A percentile compares a stretch with the other conserved stretches of the same genome.
Conservation (phyloP, 2,329 filamentous ascomycete genomes). For the Beauveria rudraprayagi region DNA sequence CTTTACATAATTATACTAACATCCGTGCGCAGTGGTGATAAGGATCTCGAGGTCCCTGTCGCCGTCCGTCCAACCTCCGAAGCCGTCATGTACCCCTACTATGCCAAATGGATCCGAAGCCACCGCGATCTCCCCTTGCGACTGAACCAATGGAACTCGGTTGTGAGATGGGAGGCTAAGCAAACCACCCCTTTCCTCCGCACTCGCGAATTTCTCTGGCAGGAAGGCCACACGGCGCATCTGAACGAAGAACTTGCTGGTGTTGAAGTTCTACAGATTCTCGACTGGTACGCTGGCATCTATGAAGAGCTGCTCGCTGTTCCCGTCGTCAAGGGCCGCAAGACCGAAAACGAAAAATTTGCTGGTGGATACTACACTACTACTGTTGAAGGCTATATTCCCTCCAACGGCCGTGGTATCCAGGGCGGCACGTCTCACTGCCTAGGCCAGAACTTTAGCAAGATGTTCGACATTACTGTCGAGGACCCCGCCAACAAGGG, state of each 20-base stretch:
- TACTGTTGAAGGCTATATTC: slow-evolving; percentile 94
- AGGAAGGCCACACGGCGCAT: slow-evolving; percentile 89
- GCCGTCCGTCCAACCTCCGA: slow-evolving; percentile 62
- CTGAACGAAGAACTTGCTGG: slow-evolving; percentile 74
- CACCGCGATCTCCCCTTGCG: slow-evolving; percentile 90
- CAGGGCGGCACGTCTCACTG: slow-evolving; percentile 94
- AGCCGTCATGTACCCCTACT: slow-evolving; percentile 92
- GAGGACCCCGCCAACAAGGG: slow-evolving; percentile 83
- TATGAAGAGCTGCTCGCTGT: slow-evolving; percentile 93
- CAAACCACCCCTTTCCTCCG: slow-evolving; percentile 80
- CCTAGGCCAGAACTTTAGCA: slow-evolving; percentile 95
- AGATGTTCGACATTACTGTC: slow-evolving; percentile 98
- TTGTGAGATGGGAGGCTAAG: slow-evolving; percentile 94
- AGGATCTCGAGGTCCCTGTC: slow-evolving; percentile 75
- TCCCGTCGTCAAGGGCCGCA: slow-evolving; percentile 84
- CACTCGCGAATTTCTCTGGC: slow-evolving; percentile 94
- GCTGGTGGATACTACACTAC: slow-evolving; percentile 95
- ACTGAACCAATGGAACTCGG: slow-evolving; percentile 96
- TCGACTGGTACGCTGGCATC: slow-evolving; percentile 84
- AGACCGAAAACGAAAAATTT: slow-evolving; percentile 98
- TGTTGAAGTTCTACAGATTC: slow-evolving; percentile 83
- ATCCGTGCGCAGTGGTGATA: slow-evolving; percentile 59
- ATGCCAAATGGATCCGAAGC: slow-evolving; percentile 92
- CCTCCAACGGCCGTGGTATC: slow-evolving; percentile 89
- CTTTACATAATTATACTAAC: neutral